Conservation (phyloP, 352 stramenopile species). For the Globisporangium paroecandrum region DNA sequence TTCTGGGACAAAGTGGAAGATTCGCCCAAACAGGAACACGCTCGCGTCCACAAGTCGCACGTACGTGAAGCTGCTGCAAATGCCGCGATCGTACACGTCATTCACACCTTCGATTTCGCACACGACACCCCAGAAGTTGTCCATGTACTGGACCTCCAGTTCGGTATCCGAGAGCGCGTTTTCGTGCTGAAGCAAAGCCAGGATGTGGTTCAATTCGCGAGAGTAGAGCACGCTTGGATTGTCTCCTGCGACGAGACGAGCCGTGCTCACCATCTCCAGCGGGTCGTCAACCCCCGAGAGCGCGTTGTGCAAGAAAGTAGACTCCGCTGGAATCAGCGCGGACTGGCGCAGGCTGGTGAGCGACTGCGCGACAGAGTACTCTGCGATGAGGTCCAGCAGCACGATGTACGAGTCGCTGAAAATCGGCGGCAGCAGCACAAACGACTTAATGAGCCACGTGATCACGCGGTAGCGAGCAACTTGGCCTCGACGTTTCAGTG, state of each 20-base stretch:
- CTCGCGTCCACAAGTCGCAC: constrained; percentile 77
- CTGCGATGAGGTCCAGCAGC: constrained; percentile 72
- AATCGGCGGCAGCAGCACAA: constrained; percentile 63
- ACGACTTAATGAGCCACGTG: constrained; percentile 76
- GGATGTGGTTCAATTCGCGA: constrained; percentile 72
- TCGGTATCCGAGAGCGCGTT: constrained; percentile 81
- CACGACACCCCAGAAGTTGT: constrained; percentile 61
- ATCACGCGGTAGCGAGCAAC: constrained; percentile 75
- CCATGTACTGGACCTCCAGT: constrained; percentile 79
- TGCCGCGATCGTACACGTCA: constrained; percentile 29
- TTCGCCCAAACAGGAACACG: constrained; percentile 65
- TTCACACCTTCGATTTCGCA: constrained; percentile 29
- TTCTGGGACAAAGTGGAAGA: constrained; percentile 80
- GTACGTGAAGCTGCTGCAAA: constrained; percentile 76
- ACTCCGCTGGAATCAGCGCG: constrained; percentile 44
- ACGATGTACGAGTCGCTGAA: constrained; percentile 83
- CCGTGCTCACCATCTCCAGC: constrained; percentile 55
- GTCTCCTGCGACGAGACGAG: constrained; percentile 60
- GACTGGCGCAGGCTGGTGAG: constrained; percentile 71
- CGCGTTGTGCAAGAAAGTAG: constrained; percentile 64
- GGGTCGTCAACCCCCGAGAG: constrained; percentile 50
- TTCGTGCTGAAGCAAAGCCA: constrained; percentile 62
- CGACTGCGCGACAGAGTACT: constrained; percentile 74
- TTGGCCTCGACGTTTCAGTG: constrained; percentile 77
- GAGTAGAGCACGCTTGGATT: constrained; percentile 62